These are phyloP conservation scores for Talaromyces nanjingensis DNA, from an alignment of 495 filamentous ascomycete genomes.

Conservation along the genomic window DNA sequence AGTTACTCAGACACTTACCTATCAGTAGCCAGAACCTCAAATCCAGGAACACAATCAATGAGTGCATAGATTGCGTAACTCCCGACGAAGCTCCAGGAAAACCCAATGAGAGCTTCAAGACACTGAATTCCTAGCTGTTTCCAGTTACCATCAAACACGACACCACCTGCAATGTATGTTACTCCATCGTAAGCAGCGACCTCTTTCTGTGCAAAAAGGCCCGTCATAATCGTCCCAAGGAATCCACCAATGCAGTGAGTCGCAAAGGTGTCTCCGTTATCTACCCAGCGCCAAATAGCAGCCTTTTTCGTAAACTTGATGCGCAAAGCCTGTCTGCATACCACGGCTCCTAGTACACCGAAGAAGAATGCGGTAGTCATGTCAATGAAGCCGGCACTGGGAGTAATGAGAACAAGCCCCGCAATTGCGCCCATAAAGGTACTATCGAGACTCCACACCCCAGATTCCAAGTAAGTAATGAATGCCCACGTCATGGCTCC, in stretches of 20 bases:
- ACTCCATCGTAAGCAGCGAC: constrained; percentile 37
- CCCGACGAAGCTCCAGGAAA: constrained; percentile 29
- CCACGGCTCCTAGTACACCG: constrained; percentile 31
- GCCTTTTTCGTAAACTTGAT: constrained; percentile 40
- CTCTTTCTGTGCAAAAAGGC: constrained; percentile 28
- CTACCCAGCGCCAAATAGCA: constrained; percentile 29
- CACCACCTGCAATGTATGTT: constrained; percentile 29
- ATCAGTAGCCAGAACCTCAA: constrained; percentile 25
- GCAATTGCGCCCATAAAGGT: constrained; percentile 46
- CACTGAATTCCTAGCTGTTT: constrained; percentile 48
- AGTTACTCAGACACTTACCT: constrained; percentile 15
- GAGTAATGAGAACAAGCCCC: constrained; percentile 44
- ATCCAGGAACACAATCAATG: constrained; percentile 27
- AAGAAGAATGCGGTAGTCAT: constrained; percentile 37
- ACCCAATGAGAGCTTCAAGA: constrained; percentile 33
- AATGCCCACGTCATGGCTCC: constrained; percentile 41
- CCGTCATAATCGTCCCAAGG: constrained; percentile 29
- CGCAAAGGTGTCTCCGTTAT: constrained; percentile 40
- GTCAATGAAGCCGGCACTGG: constrained; percentile 38
- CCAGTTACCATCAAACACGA: constrained; percentile 44
- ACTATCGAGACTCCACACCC: constrained; percentile 39
- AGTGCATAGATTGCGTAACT: constrained; percentile 23
- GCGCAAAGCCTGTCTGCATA: constrained; percentile 39
- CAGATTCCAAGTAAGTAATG: constrained; percentile 37
- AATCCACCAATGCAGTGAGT: constrained; percentile 40